phyloP scores from a whole-genome alignment of 331 rosid genomes.

The Pyrus hybrid region DNA sequence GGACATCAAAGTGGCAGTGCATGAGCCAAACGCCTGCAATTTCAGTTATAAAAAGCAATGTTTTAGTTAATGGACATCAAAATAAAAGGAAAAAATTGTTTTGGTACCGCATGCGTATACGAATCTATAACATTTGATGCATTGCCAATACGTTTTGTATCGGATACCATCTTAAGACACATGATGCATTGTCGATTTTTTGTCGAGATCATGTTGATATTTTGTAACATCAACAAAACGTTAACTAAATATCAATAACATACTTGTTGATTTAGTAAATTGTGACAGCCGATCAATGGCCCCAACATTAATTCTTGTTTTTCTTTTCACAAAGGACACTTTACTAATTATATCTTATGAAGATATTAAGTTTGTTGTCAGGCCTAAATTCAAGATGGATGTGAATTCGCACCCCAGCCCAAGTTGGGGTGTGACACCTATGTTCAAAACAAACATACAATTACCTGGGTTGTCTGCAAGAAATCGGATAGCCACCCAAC shows the following conservation, averaged over 20 bases:
- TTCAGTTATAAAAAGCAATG: background rate
- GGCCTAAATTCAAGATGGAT: no score
- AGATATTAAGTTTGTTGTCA: no score
- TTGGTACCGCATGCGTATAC: background rate
- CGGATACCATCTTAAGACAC: no score
- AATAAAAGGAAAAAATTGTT: background rate
- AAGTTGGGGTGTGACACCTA: background rate
- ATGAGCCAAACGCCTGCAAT: constrained; percentile 61
- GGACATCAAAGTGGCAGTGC: constrained; percentile 71
- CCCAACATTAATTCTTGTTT: background rate
- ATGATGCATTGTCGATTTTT: background rate
- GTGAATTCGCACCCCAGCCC: background rate
- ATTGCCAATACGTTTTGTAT: background rate
- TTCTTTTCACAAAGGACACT: background rate
- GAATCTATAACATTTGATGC: background rate
- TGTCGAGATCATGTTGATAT: background rate
- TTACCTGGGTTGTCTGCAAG: constrained; percentile 32
- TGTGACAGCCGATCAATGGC: background rate
- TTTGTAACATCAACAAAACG: background rate
- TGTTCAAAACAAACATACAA: background rate
- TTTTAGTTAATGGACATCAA: background rate
- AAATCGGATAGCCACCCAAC: constrained; percentile 37
- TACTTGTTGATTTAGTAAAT: no score
- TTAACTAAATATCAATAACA: no score
- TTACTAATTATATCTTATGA: no score